A percentile compares a stretch with the other conserved stretches of the same genome.
phyloP scores from a whole-genome alignment of 202 grass and related monocot genomes.

The Schoenoplectus tabernaemontani region DNA sequence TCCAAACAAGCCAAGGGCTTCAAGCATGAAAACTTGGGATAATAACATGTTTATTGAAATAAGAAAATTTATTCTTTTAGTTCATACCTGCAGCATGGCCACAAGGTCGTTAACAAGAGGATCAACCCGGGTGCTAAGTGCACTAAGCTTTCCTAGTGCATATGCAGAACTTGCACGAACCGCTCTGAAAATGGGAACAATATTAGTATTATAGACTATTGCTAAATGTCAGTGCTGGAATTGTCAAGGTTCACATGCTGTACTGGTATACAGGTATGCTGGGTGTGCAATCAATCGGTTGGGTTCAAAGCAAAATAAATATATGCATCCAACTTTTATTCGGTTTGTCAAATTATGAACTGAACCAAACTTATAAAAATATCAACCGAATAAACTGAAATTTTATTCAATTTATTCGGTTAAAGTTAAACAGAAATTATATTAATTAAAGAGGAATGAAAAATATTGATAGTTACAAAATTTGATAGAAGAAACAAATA shows the following conservation, averaged over 20 bases:
- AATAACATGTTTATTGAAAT: background rate
- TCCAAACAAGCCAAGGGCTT: background rate
- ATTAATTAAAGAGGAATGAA: too few species aligned
- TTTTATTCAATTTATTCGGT: too few species aligned
- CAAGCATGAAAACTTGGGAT: background rate
- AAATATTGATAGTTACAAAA: too few species aligned
- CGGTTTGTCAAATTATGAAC: too few species aligned
- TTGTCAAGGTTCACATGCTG: background rate
- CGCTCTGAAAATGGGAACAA: constrained; percentile 31
- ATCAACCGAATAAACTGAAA: too few species aligned
- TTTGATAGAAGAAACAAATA: too few species aligned
- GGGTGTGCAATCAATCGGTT: too few species aligned
- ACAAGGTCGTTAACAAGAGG: constrained; percentile 83
- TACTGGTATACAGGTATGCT: background rate
- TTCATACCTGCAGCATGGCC: constrained; percentile 71
- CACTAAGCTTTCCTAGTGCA: constrained; percentile 96
- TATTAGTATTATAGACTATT: background rate
- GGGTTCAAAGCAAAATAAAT: too few species aligned
- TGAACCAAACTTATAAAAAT: too few species aligned
- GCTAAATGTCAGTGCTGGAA: background rate
- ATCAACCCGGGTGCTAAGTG: constrained; percentile 82
- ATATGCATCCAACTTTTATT: too few species aligned
- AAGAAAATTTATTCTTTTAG: constrained; percentile 2
- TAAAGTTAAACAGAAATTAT: too few species aligned
- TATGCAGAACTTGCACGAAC: constrained; percentile 76